A percentile compares a stretch with the other conserved stretches of the same genome.
These are phyloP conservation scores for Entomortierella lignicola DNA, from an alignment of 192 early-diverging fungal species.

Conservation along the genomic window DNA sequence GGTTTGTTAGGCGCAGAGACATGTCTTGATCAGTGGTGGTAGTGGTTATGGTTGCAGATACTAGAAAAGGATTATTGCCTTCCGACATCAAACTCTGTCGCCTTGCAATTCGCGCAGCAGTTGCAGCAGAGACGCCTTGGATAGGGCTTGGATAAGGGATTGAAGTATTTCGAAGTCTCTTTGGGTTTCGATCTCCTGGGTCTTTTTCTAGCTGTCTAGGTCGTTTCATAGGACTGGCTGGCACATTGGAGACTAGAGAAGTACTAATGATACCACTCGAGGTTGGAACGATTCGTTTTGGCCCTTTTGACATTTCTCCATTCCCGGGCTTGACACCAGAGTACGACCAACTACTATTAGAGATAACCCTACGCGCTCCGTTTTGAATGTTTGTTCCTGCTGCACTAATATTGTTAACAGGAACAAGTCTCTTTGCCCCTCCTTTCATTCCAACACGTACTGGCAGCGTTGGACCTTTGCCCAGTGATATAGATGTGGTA, in stretches of 20 bases:
- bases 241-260: background rate
- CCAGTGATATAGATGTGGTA: background rate
- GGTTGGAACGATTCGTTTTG: background rate
- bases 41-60: no score
- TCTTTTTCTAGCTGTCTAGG: slow-evolving; percentile 5
- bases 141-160: background rate
- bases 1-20: no score
- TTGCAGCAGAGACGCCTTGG: slow-evolving; percentile 25
- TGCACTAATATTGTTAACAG: background rate
- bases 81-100: slow-evolving; percentile 19
- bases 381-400: background rate
- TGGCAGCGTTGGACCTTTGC: background rate
- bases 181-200: background rate
- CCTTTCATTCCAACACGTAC: slow-evolving; percentile 18
- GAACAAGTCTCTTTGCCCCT: slow-evolving; percentile 25
- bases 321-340: background rate
- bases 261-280: slow-evolving; percentile 3
- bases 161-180: slow-evolving; percentile 11
- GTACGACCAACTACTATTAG: background rate
- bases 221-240: slow-evolving; percentile 17
- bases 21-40: no score
- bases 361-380: slow-evolving; percentile 10
- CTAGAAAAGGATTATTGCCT: background rate
- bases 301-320: background rate
- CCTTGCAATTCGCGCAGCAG: slow-evolving; percentile 31